These are phyloP conservation scores for Kalaharituber pfeilii DNA, from an alignment of 2,329 filamentous ascomycete species.

Conservation along the genomic window DNA sequence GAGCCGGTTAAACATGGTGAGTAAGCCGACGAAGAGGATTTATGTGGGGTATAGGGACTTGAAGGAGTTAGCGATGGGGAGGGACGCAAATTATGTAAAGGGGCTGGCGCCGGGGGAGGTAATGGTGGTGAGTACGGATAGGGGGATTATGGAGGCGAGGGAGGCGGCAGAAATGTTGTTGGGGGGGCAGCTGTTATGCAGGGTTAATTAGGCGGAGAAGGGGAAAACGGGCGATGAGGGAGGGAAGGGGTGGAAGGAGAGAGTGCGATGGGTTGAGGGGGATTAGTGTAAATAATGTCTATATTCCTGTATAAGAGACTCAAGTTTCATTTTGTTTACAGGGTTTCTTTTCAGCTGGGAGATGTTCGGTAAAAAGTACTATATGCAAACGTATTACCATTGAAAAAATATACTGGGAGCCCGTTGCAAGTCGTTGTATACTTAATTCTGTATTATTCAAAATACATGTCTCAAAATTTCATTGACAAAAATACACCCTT, in stretches of 20 bases:
- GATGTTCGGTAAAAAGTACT: too few species aligned
- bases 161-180: slow-evolving; percentile 66
- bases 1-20: slow-evolving; percentile 45
- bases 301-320: too few species aligned
- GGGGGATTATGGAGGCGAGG: slow-evolving; percentile 61
- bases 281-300: background rate
- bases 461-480: too few species aligned
- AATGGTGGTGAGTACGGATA: slow-evolving; percentile 60
- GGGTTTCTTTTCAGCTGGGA: too few species aligned
- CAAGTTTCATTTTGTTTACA: too few species aligned
- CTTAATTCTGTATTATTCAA: too few species aligned
- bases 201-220: slow-evolving; percentile 31
- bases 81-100: slow-evolving; percentile 46
- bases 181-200: slow-evolving; percentile 64
- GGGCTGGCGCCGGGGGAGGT: slow-evolving; percentile 67
- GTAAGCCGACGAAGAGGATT: slow-evolving; percentile 56
- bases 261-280: background rate
- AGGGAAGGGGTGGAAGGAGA: background rate
- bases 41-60: slow-evolving; percentile 47
- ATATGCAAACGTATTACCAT: too few species aligned
- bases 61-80: slow-evolving; percentile 48
- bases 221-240: slow-evolving; percentile 2
- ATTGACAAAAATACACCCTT: too few species aligned
- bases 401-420: too few species aligned
- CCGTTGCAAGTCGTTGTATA: too few species aligned